Percentiles rank a stretch among this genome's conserved stretches.
Evolutionary conservation across 2,329 filamentous ascomycete species (phyloP).

Genomic region (Sporothrix mexicana): DNA sequence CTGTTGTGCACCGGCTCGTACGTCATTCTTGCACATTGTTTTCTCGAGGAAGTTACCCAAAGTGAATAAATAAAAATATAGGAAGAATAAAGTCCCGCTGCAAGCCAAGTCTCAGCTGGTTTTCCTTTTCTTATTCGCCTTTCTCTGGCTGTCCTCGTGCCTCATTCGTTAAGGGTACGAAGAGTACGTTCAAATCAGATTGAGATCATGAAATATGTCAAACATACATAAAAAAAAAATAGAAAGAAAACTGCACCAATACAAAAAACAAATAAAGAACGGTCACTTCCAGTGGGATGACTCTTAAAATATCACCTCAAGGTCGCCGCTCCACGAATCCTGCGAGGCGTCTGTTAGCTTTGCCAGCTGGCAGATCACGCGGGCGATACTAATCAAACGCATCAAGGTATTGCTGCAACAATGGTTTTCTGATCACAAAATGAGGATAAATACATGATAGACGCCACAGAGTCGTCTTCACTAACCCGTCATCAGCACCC

Average conservation of each 20-base stretch:
- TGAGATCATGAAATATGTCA: neutral
- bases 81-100: neutral
- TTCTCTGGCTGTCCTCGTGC: neutral
- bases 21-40: neutral
- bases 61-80: neutral
- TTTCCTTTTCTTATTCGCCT: neutral
- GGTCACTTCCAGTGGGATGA: neutral
- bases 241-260: neutral
- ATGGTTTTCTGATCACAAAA: neutral
- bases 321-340: neutral
- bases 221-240: neutral
- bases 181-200: neutral
- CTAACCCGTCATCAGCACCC: neutral
- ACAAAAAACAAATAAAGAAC: neutral
- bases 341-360: neutral
- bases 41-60: neutral
- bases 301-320: neutral
- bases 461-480: neutral
- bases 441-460: neutral
- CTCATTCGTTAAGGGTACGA: neutral
- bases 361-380: neutral
- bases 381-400: neutral
- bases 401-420: neutral
- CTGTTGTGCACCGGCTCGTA: neutral
- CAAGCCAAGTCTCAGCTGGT: neutral